phyloP scores from a whole-genome alignment of 371 early-diverging fungal species.

The Batkoa obscura region DNA sequence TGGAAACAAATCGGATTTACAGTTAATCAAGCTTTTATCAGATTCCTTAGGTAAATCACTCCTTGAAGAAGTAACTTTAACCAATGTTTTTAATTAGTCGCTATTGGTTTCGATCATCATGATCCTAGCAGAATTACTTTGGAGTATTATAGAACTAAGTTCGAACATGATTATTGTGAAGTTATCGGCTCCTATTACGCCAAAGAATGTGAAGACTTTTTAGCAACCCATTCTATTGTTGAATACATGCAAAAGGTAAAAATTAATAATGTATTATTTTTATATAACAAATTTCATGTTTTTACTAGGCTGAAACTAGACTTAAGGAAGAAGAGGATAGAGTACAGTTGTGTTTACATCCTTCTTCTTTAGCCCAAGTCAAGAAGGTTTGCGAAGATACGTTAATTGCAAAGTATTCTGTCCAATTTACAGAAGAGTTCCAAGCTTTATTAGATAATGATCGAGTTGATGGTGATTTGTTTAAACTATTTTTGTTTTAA shows the following conservation, averaged over 20 bases:
- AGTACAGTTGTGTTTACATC: constrained; percentile 69
- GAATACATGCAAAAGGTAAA: constrained; percentile 81
- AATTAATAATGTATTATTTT: background rate
- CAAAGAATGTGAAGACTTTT: constrained; percentile 64
- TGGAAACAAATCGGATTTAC: constrained; percentile 77
- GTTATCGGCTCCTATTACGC: constrained; percentile 71
- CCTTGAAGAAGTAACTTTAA: background rate
- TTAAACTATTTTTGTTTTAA: background rate
- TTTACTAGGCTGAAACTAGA: constrained; percentile 62
- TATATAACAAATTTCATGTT: no score
- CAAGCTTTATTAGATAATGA: constrained; percentile 64
- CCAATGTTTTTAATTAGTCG: background rate
- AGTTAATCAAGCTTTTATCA: constrained; percentile 63
- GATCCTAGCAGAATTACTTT: background rate
- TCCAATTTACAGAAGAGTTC: constrained; percentile 72
- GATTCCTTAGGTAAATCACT: constrained; percentile 67
- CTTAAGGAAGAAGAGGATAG: constrained; percentile 77
- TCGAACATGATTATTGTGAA: constrained; percentile 58
- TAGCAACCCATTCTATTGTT: constrained; percentile 65
- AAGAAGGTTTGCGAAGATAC: constrained; percentile 62
- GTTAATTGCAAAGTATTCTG: constrained; percentile 61
- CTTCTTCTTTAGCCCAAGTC: constrained; percentile 45
- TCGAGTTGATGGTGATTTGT: constrained; percentile 41
- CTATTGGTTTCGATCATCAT: background rate
- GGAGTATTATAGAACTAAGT: constrained; percentile 43